Base-by-base conservation (phyloP, 2,329 filamentous ascomycete species). In the Onygenales sp. region DNA sequence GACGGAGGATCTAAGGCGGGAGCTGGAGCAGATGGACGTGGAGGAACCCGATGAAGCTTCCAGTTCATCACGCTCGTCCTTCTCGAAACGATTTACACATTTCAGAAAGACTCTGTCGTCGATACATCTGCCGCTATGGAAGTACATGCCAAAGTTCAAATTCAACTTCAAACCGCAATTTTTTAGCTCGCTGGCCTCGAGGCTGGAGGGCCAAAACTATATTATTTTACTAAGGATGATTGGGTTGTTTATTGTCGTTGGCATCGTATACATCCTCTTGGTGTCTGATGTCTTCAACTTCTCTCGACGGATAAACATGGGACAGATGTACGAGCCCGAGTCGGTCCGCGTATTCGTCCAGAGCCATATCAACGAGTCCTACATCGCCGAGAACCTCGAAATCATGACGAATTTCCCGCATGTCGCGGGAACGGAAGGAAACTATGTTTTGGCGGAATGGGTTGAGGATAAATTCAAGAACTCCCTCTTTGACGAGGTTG, bases 371-470 rank as follows among this genome's bases (percentile, higher is more conserved):
- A 85, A 94, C 63, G 76, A 81, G 52, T 77, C 78, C 55, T 77
- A 79, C 50, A 86, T 93, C 66, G 80, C 83, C 58, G 84, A 87
- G 42, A 87, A 87, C 54, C 72, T 95, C 55, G 75, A 81, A 63
- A 86, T 91, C 64, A 83, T 92, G 58, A 92, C 89, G 4, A 81
- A 80, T 53, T 95, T 88, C 66, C 87, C 93, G 57, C 93, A 97
- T 69, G 78, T 97, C 57, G 93, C 89, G 2, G 93, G 93, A n/a
- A 95, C 90, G 2, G 86, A 95, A 72, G 93, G 93, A 47, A 92
- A 94, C 72, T 90, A 86, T 63, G 87, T 86, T 45, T 78, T 95
- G 52, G 92, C 89, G 7, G 81, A 89, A 73, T 94, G 91, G 75
- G 82, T 96, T 52, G 80, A 91, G 69, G 83, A 83, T 63, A 80